A percentile compares a stretch with the other conserved stretches of the same genome.
These are phyloP conservation scores for Fusarium sp. DNA, from an alignment of 2,329 filamentous ascomycete species.

Conservation along the genomic window DNA sequence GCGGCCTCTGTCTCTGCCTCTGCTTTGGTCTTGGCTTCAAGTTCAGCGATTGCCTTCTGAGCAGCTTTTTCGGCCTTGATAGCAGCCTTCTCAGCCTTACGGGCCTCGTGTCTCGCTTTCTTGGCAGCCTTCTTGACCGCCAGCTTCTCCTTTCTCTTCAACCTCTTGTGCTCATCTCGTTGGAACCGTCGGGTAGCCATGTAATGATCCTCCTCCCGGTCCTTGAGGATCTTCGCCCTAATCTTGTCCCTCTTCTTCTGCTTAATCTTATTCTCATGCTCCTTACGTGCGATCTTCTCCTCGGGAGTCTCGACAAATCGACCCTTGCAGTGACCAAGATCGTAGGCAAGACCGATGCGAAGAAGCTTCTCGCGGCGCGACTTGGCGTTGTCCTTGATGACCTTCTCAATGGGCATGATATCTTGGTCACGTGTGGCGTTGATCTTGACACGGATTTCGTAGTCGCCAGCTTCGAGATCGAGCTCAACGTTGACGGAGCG, in stretches of 20 bases:
- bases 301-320: constrained; percentile 60
- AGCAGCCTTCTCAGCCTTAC: constrained; percentile 32
- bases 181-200: constrained; percentile 52
- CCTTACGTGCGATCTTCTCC: constrained; percentile 60
- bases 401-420: constrained; percentile 69
- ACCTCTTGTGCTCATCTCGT: constrained; percentile 42
- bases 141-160: constrained; percentile 83
- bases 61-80: constrained; percentile 29
- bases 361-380: constrained; percentile 77
- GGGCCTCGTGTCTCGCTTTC: constrained; percentile 33
- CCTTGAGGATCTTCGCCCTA: constrained; percentile 56
- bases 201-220: constrained; percentile 51
- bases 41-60: constrained; percentile 28
- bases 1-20: constrained; percentile 44
- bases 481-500: constrained; percentile 83
- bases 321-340: constrained; percentile 76
- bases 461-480: constrained; percentile 77
- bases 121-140: constrained; percentile 75
- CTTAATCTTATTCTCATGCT: constrained; percentile 57
- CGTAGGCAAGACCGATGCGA: constrained; percentile 75
- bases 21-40: constrained; percentile 32
- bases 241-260: constrained; percentile 50
- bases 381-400: constrained; percentile 73
- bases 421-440: constrained; percentile 70
- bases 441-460: constrained; percentile 80